Evolutionary conservation across 2,329 filamentous ascomycete species (phyloP), one percentile per base, ranked within the genome.

Genomic region (Fusarium sp.): DNA sequence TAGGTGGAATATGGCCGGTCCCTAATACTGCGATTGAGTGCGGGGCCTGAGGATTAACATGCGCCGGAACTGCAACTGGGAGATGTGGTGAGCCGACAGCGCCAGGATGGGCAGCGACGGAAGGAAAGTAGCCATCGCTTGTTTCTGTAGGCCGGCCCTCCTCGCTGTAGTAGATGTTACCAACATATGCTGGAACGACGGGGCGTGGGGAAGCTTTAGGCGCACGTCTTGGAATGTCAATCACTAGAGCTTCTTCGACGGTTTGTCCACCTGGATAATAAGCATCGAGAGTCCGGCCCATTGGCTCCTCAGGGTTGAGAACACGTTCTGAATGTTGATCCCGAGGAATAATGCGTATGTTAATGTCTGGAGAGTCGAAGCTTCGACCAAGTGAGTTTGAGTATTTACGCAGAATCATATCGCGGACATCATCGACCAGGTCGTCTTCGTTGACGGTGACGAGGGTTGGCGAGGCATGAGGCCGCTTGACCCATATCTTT

Each of bases 401-500:
- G 82, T 98, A 99, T 85, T 98, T 98, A 79, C 90, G 91, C 77
- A 98, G 85, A 65, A 98, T 96, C 87, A 94, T 90, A 77, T 98
- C 96, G 77, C 96, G 93, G 70, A 98, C 92, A 83, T 98, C 96
- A 82, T 99, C 96, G 65, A 98, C 95, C 77, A 98, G 85, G 79
- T 98, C 95, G 78, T 97, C 94, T 78, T 97, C 93, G 76, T 90
- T 88, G 78, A 97, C 93, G 69, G 92, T 91, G 62, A 99, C 92
- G 78, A 96, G 87, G 20, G 96, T 99, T 44, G 96, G 91, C 64
- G 96, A 98, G 67, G 92, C 93, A 74, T 92, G 89, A 26, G 93
- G 93, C 78, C 96, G 89, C 86, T 93, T 96, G 80, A 98, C 96
- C 96, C 96, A 99, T 78, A 98, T 91, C 87, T 97, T 98, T 81